Base-by-base conservation (phyloP, 805 yeast species). In the Hanseniaspora nectarophila region DNA sequence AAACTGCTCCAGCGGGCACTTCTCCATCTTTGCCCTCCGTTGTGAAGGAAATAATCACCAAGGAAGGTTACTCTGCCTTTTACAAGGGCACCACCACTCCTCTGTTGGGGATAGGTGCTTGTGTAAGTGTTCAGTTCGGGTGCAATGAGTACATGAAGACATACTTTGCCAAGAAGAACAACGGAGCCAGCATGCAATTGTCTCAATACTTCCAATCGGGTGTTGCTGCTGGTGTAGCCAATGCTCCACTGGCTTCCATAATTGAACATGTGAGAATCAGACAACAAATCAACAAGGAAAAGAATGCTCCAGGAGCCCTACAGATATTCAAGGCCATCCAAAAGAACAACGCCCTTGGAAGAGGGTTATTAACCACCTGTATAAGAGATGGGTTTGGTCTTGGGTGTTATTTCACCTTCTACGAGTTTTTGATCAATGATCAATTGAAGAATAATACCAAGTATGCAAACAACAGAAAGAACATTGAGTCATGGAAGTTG, bases 11-110 rank as follows among this genome's bases (percentile, higher is more conserved):
- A 43, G 87, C 89, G 1, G 80, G 88, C 2, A 26, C 40, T 9
- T 80, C 80, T 32, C 28, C 45, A 1, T 54, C 63, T 2, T 82
- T 95, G 0, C 59, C 77, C 53, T 95, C 87, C 59, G 95, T 87
- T 10, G 80, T 88, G 20, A 75, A 76, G 61, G 74, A 79, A 59
- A 71, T 92, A 52, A 42, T 90, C 35, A 71, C 73, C 38, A 80
- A 84, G 54, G 98, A 92, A 67, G 98, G 98, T 1, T 75, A 81
- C 6, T 54, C 70, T 34, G 98, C 94, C 0, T 86, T 92, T 62
- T 92, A 92, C 66, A 81, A 94, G 67, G 98, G 98, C 33, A 88
- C 96, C 1, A 61, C 88, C 59, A 89, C 97, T 1, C 98, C 98
- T 20, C 72, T 92, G 59, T 66, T 90, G 33, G 98, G 98, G 12